Base-by-base conservation (phyloP, 345 rosid genomes). In the Corchorus olitorius region DNA sequence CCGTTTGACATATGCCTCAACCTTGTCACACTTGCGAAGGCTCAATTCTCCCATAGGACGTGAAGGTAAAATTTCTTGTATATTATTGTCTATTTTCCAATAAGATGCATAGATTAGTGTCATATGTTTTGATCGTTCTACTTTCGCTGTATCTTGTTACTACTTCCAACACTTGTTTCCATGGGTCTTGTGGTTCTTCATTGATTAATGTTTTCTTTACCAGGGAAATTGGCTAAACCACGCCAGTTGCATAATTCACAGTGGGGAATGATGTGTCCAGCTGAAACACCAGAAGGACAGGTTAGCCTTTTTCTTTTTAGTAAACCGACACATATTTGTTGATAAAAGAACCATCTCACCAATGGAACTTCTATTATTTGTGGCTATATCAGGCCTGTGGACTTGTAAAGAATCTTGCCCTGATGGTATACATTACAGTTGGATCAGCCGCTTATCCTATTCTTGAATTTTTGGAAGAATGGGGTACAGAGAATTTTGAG, bases 251-350 rank as follows among this genome's bases (percentile, higher is more conserved):
- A 96, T 83, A 96, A 96, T 85, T 96, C 99, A 74, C 99, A 96
- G 73, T 96, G 99, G 99, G 99, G 98, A 78, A 96, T 96, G 98
- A 96, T 96, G 99, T 96, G 99, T 83, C 99, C 99, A 27, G 98
- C 99, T 77, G 99, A 93, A 84, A 96, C 99, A 78, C 99, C 99
- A 69, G 99, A 96, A 89, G 99, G 99, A 81, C 99, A 96, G 88
- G 98, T 96, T 80, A 84, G 83, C 84, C 11, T 41, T 37, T 74
- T 46, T n/a, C 45, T 17, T 19, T 17, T 34, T 15, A 70, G 20
- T 72, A 63, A 73, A 41, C 39, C 15, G 16, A 13, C 58, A 49
- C 16, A 2, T 62, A 16, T 49, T 50, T 34, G 37, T 43, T 41
- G 54, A 59, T 58, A 22, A 27, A 2, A 3, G 56, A 35, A 14